Base-by-base conservation (phyloP, 2,329 filamentous ascomycete genomes). In the Botryosphaeria dothidea region DNA sequence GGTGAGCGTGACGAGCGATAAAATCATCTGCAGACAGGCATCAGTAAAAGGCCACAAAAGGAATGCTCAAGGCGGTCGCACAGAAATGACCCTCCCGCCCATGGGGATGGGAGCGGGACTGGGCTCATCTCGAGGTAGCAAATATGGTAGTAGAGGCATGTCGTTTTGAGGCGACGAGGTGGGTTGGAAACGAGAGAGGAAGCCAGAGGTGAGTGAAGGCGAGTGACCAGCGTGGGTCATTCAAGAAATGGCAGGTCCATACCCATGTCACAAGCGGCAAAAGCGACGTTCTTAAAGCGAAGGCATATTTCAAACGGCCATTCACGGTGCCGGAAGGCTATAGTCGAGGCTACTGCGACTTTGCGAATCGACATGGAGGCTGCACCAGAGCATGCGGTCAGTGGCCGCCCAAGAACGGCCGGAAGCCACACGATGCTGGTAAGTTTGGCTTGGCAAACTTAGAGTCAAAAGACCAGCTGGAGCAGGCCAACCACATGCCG, bases 11-110 rank as follows among this genome's bases (percentile, higher is more conserved):
- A 48, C 29, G 45, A 48, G 41, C 19, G 51, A 56, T 11, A 61
- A 43, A 36, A 57, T 36, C 61, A 65, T 64, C 61, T 64, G 38
- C 19, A 9, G 11, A 13, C 3, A 23, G 4, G 27, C 7, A 34
- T 60, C 27, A 60, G 56, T n/a, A 6, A 2, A 7, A 4, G 17
- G 9, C 11, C 13, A 6, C 19, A 41, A 17, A 52, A 25, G 11
- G 13, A 3, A 9, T 8, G n/a, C 11, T 23, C n/a, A 4, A 46
- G 38, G 41, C 25, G 41, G 38, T 17, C 61, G 41, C 36, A 71
- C 65, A 23, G 70, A 71, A n/a, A 74, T 41, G 19, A 72, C 48
- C 25, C 70, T 67, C 25, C 72, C 72, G 8, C 65, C 69, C 19
- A 68, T 38, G 17, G 72, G 72, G 25, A 74, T 69, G 49, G 65